These are phyloP conservation scores for Musa schizocarpa DNA, from an alignment of 176 grass and related monocot genomes.

Conservation along the genomic window DNA sequence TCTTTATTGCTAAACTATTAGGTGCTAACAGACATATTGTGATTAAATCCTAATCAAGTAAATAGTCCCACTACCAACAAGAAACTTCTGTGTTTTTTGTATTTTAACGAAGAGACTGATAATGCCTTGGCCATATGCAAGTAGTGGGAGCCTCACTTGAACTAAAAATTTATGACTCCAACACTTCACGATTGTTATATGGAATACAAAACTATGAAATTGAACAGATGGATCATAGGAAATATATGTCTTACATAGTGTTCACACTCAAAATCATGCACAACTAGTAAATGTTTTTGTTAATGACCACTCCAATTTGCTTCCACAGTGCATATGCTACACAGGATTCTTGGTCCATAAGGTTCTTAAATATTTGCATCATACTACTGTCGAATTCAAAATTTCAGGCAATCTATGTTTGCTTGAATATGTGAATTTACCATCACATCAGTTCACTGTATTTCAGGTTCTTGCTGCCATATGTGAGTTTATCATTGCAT, in stretches of 20 bases:
- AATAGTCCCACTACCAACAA: not conserved
- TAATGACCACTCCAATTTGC: not conserved
- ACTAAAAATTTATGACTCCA: not conserved
- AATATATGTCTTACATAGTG: too few species aligned
- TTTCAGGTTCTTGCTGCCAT: too few species aligned
- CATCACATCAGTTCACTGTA: too few species aligned
- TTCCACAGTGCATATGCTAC: not conserved
- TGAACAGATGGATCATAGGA: too few species aligned
- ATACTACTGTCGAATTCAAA: not conserved
- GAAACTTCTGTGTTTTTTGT: too few species aligned
- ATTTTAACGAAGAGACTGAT: not conserved
- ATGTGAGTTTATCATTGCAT: too few species aligned
- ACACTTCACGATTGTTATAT: too few species aligned
- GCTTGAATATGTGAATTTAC: not conserved
- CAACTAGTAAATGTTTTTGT: not conserved
- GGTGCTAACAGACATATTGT: not conserved
- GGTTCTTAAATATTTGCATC: not conserved
- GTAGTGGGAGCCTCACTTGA: too few species aligned
- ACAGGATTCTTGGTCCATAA: not conserved
- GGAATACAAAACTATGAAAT: too few species aligned
- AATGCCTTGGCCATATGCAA: not conserved
- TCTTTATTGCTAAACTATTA: constrained; percentile 4
- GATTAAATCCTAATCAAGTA: not conserved
- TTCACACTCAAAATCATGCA: too few species aligned
- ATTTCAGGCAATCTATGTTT: not conserved